phyloP scores from a whole-genome alignment of 352 stramenopile species.

The Elongisporangium anandrum region DNA sequence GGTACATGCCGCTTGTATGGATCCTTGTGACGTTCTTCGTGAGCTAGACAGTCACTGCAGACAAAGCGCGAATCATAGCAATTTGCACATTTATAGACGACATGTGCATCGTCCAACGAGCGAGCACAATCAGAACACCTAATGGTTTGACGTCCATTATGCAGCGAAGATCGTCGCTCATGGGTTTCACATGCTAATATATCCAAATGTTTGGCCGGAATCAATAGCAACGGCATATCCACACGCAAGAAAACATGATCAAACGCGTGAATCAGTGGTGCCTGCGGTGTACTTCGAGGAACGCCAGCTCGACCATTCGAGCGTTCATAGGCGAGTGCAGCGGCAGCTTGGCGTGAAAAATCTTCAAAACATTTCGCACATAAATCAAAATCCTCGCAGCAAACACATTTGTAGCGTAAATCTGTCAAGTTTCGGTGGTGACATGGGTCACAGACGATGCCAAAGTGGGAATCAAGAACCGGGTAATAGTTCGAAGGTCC shows the following conservation, averaged over 20 bases:
- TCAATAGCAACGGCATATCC: conserved; percentile 55
- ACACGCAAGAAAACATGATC: conserved; percentile 68
- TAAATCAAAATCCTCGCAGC: conserved; percentile 69
- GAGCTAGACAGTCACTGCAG: conserved; percentile 35
- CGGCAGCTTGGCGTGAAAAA: conserved; percentile 22
- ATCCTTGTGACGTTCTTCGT: conserved; percentile 31
- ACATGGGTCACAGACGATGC: conserved; percentile 71
- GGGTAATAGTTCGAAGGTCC: conserved; percentile 35
- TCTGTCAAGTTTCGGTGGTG: conserved; percentile 46
- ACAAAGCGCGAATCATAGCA: conserved; percentile 47
- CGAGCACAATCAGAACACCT: conserved; percentile 27
- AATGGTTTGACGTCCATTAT: not conserved
- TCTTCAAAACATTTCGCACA: conserved; percentile 55
- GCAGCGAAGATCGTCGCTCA: not conserved
- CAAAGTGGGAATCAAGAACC: conserved; percentile 41
- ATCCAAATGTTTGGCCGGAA: conserved; percentile 49
- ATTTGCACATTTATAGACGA: conserved; percentile 64
- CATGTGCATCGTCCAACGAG: conserved; percentile 22
- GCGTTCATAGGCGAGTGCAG: conserved; percentile 1
- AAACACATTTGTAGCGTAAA: conserved; percentile 67
- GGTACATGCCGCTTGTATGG: conserved; percentile 26
- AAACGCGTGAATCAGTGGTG: conserved; percentile 28
- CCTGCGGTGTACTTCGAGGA: conserved; percentile 1
- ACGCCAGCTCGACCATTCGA: conserved; percentile 4
- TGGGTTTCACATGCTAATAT: conserved; percentile 14